These are phyloP conservation scores for Blepharisma undulans DNA, from an alignment of 169 alveolate species.

Conservation along the genomic window DNA sequence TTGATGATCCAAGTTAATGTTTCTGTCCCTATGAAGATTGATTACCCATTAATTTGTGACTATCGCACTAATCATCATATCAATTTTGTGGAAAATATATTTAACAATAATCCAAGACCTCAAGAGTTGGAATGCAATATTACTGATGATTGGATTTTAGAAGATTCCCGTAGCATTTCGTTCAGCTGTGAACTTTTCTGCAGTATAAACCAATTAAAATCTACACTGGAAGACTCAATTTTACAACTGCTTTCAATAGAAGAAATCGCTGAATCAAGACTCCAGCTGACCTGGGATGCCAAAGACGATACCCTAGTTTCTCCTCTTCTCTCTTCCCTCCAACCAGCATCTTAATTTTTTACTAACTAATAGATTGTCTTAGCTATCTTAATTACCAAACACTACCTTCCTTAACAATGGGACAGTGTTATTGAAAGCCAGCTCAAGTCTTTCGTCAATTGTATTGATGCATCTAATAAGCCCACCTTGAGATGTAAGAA, in stretches of 20 bases:
- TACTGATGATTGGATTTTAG: slow-evolving; percentile 2
- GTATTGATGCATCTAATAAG: slow-evolving; percentile 64
- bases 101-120: not conserved
- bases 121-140: not conserved
- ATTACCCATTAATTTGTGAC: not conserved
- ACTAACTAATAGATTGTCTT: not conserved
- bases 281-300: not conserved
- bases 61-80: not conserved
- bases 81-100: not conserved
- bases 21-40: not conserved
- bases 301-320: not conserved
- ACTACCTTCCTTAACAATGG: not conserved
- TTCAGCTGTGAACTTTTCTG: not conserved
- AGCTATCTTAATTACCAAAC: not conserved
- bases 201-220: not conserved
- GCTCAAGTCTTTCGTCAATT: slow-evolving; percentile 59
- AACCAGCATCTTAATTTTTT: not conserved
- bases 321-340: not conserved
- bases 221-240: not conserved
- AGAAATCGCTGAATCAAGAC: not conserved
- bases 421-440: not conserved
- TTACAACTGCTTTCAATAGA: not conserved
- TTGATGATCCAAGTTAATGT: not conserved
- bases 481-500: slow-evolving; percentile 50
- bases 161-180: not conserved